These are phyloP conservation scores for Ceratobasidium sp. DNA, from an alignment of 1,284 basidiomycete species.

Conservation along the genomic window DNA sequence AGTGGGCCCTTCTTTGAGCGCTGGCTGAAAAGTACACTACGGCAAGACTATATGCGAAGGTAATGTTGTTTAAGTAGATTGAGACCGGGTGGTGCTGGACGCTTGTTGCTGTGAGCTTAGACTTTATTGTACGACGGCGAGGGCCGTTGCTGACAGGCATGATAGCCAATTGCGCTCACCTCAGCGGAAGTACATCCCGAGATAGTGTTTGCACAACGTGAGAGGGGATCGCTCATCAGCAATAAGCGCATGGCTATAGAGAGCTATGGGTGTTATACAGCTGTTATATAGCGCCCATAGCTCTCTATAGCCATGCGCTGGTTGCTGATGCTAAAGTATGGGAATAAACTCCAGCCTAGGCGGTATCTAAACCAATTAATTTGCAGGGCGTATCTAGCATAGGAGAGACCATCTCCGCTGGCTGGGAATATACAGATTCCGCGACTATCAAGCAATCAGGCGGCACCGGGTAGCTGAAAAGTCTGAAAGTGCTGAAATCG, in stretches of 20 bases:
- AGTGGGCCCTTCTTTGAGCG: not conserved
- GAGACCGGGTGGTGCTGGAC: not conserved
- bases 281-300: too few species aligned
- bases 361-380: not conserved
- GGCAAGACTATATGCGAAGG: too few species aligned
- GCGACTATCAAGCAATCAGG: not conserved
- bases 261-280: too few species aligned
- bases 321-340: too few species aligned
- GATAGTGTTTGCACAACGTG: not conserved
- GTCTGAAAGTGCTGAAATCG: not conserved
- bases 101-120: not conserved
- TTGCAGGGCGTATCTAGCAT: not conserved
- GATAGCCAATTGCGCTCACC: slow-evolving; percentile 14
- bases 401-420: not conserved
- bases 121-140: not conserved
- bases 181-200: not conserved
- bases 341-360: not conserved
- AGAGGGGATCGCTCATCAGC: slow-evolving; percentile 1
- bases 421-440: too few species aligned
- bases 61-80: not conserved
- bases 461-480: not conserved
- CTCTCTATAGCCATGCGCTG: too few species aligned
- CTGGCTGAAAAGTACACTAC: not conserved
- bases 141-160: not conserved
- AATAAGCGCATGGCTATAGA: too few species aligned